Base-by-base conservation (phyloP, 352 stramenopile species). In the Phytophthora palmivora region DNA sequence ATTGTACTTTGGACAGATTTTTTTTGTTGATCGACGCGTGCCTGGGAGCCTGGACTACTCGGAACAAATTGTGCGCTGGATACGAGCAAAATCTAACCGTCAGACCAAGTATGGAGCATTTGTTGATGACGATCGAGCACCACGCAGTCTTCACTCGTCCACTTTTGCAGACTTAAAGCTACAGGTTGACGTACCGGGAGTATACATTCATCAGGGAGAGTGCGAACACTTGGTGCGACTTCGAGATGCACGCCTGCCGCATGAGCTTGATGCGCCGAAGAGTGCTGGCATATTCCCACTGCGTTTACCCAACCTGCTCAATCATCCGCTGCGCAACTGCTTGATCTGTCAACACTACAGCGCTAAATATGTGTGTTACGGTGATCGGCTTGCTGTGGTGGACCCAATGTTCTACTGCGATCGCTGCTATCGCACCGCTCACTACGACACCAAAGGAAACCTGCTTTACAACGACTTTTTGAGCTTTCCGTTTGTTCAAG, bases 391-490 rank as follows among this genome's bases (percentile, higher is more conserved):
- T 37, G 74, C 67, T 26, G 72, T 79, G 28, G 66, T 82, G 6
- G 82, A 91, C 44, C 84, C 84, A 15, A 93, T 91, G 84, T 88
- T 93, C 32, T 91, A 81, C 66, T 93, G 82, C 59, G 67, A 90
- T 24, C 79, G 82, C 18, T 93, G 84, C 67, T 93, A 90, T 47
- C 79, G 73, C 21, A 60, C 71, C 3, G 82, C 84, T 34, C 84
- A 93, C 54, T 91, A 88, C 38, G 74, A 87, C 22, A 21, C 38
- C 8, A 57, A 84, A 6, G 81, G 78, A 14, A 73, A 79, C 9
- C 58, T 91, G 39, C 37, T 91, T 2, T 93, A 87, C 62, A 58
- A 74, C 19, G 84, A 93, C 55, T 92, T 91, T 38, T 71, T 89
- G 57, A 78, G 74, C 22, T 93, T 91, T 44, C 76, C 80, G 7